These are phyloP conservation scores for Nitzschia sp. DNA, from an alignment of 108 stramenopile species.

Conservation along the genomic window DNA sequence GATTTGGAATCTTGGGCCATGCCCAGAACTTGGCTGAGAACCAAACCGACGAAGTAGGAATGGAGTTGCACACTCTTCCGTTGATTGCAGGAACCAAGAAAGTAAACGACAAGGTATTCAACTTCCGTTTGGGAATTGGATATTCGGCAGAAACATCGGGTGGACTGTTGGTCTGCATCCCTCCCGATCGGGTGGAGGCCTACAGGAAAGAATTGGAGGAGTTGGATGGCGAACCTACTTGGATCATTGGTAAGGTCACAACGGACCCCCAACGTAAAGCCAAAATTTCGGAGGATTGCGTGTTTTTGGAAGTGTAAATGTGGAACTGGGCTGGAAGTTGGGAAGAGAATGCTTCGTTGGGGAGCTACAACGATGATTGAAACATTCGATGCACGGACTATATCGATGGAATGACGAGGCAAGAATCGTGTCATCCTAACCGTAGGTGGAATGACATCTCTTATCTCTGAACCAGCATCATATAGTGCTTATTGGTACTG, in stretches of 20 bases:
- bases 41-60: slow-evolving; percentile 63
- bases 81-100: slow-evolving; percentile 58
- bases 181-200: slow-evolving; percentile 57
- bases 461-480: slow-evolving; percentile 2
- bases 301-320: slow-evolving; percentile 57
- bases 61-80: slow-evolving; percentile 76
- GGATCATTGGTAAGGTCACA: slow-evolving; percentile 77
- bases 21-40: slow-evolving; percentile 83
- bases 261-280: slow-evolving; percentile 61
- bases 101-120: slow-evolving; percentile 62
- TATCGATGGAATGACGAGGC: slow-evolving; percentile 10
- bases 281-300: slow-evolving; percentile 48
- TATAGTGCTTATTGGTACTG: not conserved
- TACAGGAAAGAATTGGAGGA: slow-evolving; percentile 63
- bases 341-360: too few species aligned
- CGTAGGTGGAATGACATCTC: not conserved
- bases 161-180: slow-evolving; percentile 74
- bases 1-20: slow-evolving; percentile 84
- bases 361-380: too few species aligned
- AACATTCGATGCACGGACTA: not conserved
- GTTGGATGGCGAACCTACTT: slow-evolving; percentile 64
- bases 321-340: not conserved
- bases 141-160: slow-evolving; percentile 86
- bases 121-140: slow-evolving; percentile 70
- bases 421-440: not conserved